Evolutionary conservation across 805 yeast genomes (phyloP), one percentile per base, ranked within the genome.

Genomic region (Maudiozyma saulgeensis): DNA sequence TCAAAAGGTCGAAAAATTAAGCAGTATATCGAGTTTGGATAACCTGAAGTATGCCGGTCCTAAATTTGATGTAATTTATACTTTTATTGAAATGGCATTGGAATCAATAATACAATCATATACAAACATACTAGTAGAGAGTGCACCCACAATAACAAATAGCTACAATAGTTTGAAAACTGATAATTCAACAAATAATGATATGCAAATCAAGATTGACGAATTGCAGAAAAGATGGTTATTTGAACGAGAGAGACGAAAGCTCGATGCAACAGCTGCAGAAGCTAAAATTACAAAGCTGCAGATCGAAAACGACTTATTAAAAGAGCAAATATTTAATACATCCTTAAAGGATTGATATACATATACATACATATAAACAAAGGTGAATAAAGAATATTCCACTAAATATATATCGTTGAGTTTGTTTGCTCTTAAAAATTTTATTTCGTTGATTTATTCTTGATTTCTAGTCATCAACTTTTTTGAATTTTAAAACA

Each of bases 201-300:
- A 76, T 32, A 63, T 74, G 43, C 71, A 69, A 49, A 56, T 80
- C 43, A 69, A 88, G 48, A 68, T 83, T 15, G 81, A 79, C 23
- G 88, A 82, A 54, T 62, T 85, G 41, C 78, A 79, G 40, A 77
- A 71, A 53, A 72, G 82, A 57, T 82, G 87, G 83, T 80, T 81
- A 56, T 72, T 80, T 6, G 90, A 85, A 53, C 70, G 88, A 52
- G 93, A 84, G 61, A 77, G 84, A 18, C 66, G 89, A 31, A 76
- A 77, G 19, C 71, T 80, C 49, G 90, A 84, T 55, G 72, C 73
- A 47, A 72, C 72, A 37, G 81, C 82, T 37, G 78, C 84, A 2
- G 71, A 74, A 44, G 63, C 66, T 43, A 65, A 83, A 42, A 70
- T 82, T 5, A 59, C 62, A 18, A 80, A 77, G 48, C 59, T 84